These are phyloP conservation scores for Gossypium aridum DNA, from an alignment of 441 rosid genomes.

Conservation along the genomic window DNA sequence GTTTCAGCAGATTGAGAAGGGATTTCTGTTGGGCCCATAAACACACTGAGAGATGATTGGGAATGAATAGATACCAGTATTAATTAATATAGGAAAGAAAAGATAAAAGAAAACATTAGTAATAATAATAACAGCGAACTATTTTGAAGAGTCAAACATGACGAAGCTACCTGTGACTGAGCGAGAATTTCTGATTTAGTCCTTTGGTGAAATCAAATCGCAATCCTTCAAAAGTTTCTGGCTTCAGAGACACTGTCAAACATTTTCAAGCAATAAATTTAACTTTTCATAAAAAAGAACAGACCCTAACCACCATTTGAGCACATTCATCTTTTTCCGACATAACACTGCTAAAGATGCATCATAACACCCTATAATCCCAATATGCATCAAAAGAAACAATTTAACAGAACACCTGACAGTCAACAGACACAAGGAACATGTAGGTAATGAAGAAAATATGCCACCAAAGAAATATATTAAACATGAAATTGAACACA, in stretches of 20 bases:
- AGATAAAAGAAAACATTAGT: neutral
- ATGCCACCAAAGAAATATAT: neutral
- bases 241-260: conserved; percentile 88
- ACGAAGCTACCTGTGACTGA: conserved; percentile 66
- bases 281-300: neutral
- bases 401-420: neutral
- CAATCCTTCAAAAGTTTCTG: conserved; percentile 87
- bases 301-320: neutral
- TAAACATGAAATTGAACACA: neutral
- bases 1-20: conserved; percentile 84
- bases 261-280: conserved; percentile 14
- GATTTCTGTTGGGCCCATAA: conserved; percentile 86
- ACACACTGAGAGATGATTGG: conserved; percentile 42
- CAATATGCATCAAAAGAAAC: neutral
- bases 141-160: neutral
- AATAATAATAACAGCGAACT: neutral
- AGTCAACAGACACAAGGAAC: neutral
- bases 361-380: neutral
- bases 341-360: neutral
- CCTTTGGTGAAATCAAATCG: conserved; percentile 94
- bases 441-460: neutral
- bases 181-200: conserved; percentile 79
- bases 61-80: conserved; percentile 3
- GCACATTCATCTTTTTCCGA: neutral
- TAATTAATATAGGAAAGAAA: neutral